Conservation (phyloP, 108 stramenopile species). For the Asterionellopsis glacialis region DNA sequence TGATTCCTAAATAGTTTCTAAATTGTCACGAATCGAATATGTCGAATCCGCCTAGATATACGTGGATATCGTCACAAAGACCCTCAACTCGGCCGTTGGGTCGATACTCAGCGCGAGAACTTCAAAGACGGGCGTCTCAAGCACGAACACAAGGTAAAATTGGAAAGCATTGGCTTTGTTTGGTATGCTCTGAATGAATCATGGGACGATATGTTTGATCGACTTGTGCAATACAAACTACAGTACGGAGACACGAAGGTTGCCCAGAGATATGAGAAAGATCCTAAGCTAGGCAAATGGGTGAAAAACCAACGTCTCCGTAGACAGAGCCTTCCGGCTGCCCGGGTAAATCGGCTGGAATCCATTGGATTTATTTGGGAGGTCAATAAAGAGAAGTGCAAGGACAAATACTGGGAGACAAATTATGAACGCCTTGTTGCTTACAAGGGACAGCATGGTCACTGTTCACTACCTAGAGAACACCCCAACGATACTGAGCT, state of each 20-base stretch:
- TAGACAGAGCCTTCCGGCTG: slow-evolving; percentile 29
- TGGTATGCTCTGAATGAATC: slow-evolving; percentile 44
- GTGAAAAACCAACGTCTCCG: slow-evolving; percentile 51
- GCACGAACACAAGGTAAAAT: slow-evolving; percentile 44
- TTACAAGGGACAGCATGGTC: slow-evolving; percentile 44
- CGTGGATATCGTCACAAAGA: no score
- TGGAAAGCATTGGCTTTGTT: slow-evolving; percentile 63
- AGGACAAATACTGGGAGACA: slow-evolving; percentile 48
- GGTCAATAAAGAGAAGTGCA: slow-evolving; percentile 45
- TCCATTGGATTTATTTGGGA: slow-evolving; percentile 69
- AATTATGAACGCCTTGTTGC: slow-evolving; percentile 31
- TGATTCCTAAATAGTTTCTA: no score
- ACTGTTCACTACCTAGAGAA: slow-evolving; percentile 37
- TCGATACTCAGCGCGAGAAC: slow-evolving; percentile 18
- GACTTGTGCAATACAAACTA: slow-evolving; percentile 25
- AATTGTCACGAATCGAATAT: no score
- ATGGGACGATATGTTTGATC: slow-evolving; percentile 32
- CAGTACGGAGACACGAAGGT: slow-evolving; percentile 31
- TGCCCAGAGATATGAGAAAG: slow-evolving; percentile 20
- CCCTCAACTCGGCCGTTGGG: slow-evolving; percentile 39
- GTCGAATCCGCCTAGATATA: no score
- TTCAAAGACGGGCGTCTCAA: slow-evolving; percentile 30
- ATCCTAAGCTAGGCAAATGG: slow-evolving; percentile 53
- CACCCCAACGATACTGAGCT: no score
- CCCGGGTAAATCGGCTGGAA: slow-evolving; percentile 45